Evolutionary conservation across 306 rosid genomes (phyloP), one percentile per base, ranked within the genome.

Genomic region (Quercus dentata): DNA sequence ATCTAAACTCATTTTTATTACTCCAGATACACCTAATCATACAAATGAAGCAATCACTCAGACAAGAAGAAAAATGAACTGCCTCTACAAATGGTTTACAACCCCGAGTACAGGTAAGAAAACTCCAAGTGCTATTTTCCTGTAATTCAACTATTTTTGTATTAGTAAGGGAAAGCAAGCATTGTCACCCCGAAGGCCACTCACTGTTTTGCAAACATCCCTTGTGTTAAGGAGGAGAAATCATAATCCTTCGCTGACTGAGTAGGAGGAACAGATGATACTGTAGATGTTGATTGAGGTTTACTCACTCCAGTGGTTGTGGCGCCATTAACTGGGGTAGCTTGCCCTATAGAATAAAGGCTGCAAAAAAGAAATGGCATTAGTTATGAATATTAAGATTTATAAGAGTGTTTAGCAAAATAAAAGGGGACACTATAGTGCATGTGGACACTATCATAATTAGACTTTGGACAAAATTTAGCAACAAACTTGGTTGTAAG

Each of bases 161-260:
- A 84, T 86, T 83, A 79, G 82, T 85, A 82, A 75, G 87, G 77
- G 74, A 78, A 67, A 30, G 78, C 79, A 56, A n/a, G 62, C 76
- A 74, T 25, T 69, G 54, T 78, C 91, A 79, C 55, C 82, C 75
- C 64, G 23, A 79, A 65, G 69, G 68, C 79, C 71, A 63, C 68
- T 91, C 90, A 93, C 5, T 67, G 92, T 78, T 93, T 96, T 41
- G 90, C 65, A 70, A 96, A 93, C 92, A 93, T 85, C 80, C 98
- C 98, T 31, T 89, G 94, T 44, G 99, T 96, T 80, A 96, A 78
- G 57, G 97, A 90, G 57, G 99, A 96, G 90, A 96, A 96, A 83
- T 93, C 99, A 61, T 86, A 91, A 51, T 93, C 99, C 82, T 91
- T 89, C 4, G 81, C 94, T 10, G 92, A 75, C 44, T 86, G 85